Percentiles rank a stretch among this genome's conserved stretches.
phyloP scores from a whole-genome alignment of 768 basidiomycete genomes.

The Glaciozyma martinii region DNA sequence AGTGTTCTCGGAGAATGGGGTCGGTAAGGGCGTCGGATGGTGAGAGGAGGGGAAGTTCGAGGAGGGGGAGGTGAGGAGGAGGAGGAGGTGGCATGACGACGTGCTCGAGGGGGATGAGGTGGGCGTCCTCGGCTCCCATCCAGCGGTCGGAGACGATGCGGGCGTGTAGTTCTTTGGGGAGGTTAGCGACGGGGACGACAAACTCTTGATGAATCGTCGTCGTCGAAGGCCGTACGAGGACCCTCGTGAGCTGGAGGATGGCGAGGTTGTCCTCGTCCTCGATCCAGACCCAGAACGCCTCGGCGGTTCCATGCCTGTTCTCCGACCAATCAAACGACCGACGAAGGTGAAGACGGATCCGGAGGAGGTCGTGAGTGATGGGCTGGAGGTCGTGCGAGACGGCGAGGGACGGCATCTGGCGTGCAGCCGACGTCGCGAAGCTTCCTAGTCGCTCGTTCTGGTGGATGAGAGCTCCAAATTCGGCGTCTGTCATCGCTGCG shows the following conservation, averaged over 20 bases:
- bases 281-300: constrained; percentile 94
- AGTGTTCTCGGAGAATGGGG: constrained; percentile 47
- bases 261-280: constrained; percentile 73
- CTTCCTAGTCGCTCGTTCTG: constrained; percentile 76
- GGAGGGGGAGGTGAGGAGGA: constrained; percentile 30
- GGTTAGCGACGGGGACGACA: constrained; percentile 60
- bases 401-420: constrained; percentile 67
- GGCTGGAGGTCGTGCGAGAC: constrained; percentile 67
- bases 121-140: constrained; percentile 79
- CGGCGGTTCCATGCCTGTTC: constrained; percentile 61
- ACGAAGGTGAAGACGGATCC: constrained; percentile 56
- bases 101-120: constrained; percentile 54
- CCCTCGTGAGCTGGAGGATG: constrained; percentile 69
- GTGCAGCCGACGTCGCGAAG: constrained; percentile 67
- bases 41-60: constrained; percentile 50
- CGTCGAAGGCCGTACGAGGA: constrained; percentile 62
- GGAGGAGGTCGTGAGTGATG: constrained; percentile 71
- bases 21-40: constrained; percentile 69
- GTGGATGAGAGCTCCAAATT: constrained; percentile 70
- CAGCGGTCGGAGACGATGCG: constrained; percentile 81
- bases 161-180: constrained; percentile 60
- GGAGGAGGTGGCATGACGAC: constrained; percentile 60
- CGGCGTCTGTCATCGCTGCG: constrained; percentile 54
- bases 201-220: constrained; percentile 60
- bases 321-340: constrained; percentile 71